Base-by-base conservation (phyloP, 2,329 filamentous ascomycete species). In the Botrytis paeoniae region DNA sequence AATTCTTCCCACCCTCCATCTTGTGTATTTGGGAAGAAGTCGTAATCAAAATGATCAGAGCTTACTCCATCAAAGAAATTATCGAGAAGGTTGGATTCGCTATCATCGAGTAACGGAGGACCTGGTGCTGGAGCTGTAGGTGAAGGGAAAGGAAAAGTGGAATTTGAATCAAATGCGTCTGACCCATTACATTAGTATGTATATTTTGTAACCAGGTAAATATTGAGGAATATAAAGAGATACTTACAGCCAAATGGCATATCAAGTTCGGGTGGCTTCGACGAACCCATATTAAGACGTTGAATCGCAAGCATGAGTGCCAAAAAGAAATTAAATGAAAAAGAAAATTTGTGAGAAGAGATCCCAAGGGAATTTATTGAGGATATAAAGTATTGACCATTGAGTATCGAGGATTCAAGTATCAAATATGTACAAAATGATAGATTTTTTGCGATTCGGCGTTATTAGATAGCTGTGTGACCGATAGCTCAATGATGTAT, bases 181-280 rank as follows among this genome's bases (percentile, higher is more conserved):
- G 32, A 57, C 32, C 72, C 10, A 68, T 60, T 3, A 39, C n/a
- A 37, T 72, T 66, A 72, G 45, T 60, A 62, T 14, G 10, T 59
- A 48, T 59, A 48, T 45, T 72, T 57, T 39, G 43, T 60, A 62
- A 32, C 35, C 60, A 8, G 1, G 22, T 22, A 10, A 4, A 32
- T 14, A 20, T 32, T 65, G 20, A 37, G 29, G 9, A 37, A 25
- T 35, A 65, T 45, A 25, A 20, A 43, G 32, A 37, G 37, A 69
- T 64, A 87, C 90, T 78, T 86, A 92, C 90, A 92, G 79, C 90
- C 91, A 85, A 92, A 92, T 54, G 89, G 88, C 80, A 88, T 83
- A 76, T 87, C 85, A 73, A 85, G 83, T 78, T 88, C 85, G 78
- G 86, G 84, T 81, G 85, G 85, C 83, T 86, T 86, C 83, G 84